A percentile compares a stretch with the other conserved stretches of the same genome.
Evolutionary conservation across 345 rosid species (phyloP).

Genomic region (Acer campestre): DNA sequence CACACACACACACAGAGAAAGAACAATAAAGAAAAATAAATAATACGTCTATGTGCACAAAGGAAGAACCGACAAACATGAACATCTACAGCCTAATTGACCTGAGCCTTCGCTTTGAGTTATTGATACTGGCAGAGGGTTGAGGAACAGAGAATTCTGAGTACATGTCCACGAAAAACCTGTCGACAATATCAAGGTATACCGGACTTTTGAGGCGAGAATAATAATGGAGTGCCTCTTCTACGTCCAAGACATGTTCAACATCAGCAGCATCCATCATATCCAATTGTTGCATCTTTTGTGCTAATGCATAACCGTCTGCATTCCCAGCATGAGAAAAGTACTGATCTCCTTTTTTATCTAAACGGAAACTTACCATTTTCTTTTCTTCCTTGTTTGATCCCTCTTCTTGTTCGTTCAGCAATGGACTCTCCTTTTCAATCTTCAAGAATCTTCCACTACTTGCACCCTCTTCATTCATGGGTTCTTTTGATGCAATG

Average conservation of each 20-base stretch:
- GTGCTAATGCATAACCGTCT: slow-evolving; percentile 52
- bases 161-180: slow-evolving; percentile 79
- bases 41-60: slow-evolving; percentile 22
- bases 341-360: slow-evolving; percentile 26
- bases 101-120: slow-evolving; percentile 49
- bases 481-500: slow-evolving; percentile 11
- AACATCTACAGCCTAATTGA: slow-evolving; percentile 47
- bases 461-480: slow-evolving; percentile 25
- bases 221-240: slow-evolving; percentile 85
- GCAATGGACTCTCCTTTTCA: slow-evolving; percentile 31
- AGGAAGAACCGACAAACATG: slow-evolving; percentile 19
- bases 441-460: slow-evolving; percentile 20
- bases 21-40: slow-evolving; percentile 3
- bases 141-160: slow-evolving; percentile 66
- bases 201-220: slow-evolving; percentile 80
- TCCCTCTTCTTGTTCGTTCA: slow-evolving; percentile 33
- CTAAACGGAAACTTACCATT: slow-evolving; percentile 23
- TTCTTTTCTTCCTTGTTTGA: slow-evolving; percentile 30
- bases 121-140: slow-evolving; percentile 39
- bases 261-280: slow-evolving; percentile 71
- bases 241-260: slow-evolving; percentile 76
- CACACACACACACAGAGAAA: slow-evolving; percentile 15
- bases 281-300: slow-evolving; percentile 86
- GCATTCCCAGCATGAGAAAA: slow-evolving; percentile 19
- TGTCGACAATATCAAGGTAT: slow-evolving; percentile 79